Evolutionary conservation across 768 basidiomycete species (phyloP), one percentile per base, ranked within the genome.

Genomic region (Mycena galericulata): DNA sequence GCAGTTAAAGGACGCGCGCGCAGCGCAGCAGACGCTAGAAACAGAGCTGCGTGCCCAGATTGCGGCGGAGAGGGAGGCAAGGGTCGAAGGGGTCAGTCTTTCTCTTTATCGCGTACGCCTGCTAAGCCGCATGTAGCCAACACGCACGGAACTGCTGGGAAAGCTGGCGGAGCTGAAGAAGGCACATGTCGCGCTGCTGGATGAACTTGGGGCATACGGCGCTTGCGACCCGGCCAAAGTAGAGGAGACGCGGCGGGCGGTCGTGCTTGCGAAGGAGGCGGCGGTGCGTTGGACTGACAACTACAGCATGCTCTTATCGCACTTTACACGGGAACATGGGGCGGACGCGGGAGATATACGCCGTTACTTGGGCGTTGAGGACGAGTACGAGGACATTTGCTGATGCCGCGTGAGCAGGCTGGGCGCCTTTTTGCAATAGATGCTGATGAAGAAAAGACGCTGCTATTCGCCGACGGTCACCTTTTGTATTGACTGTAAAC

Each of bases 271-370:
- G 4, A 93, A 92, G 68, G 95, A 97, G 75, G 95, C 94, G 15
- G 88, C 92, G 15, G 76, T 91, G 26, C 89, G 94, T 17, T 96
- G 95, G 93, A 98, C 96, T 38, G 96, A 94, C 70, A 93, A 94
- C 72, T 93, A 91, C 77, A 80, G 86, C 43, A 84, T 89, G 53
- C 81, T 93, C 34, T 77, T 93, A 54, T 84, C 86, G 36, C 75
- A 94, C 75, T 92, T 93, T 75, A 89, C 86, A 34, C 83, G 91
- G 45, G 88, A 92, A 73, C 87, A 82, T 43, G 83, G 85, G 4
- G 82, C 90, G 17, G 86, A 89, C 38, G 76, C 81, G 0, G 85
- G 85, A 60, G 93, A 94, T 59, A 82, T 95, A 69, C 86, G 92
- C 56, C 84, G 84, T 73, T 89, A 87, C 76, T 80, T 94, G 51